Base-by-base conservation (phyloP, 2,329 filamentous ascomycete species). In the Colletotrichum sp. region DNA sequence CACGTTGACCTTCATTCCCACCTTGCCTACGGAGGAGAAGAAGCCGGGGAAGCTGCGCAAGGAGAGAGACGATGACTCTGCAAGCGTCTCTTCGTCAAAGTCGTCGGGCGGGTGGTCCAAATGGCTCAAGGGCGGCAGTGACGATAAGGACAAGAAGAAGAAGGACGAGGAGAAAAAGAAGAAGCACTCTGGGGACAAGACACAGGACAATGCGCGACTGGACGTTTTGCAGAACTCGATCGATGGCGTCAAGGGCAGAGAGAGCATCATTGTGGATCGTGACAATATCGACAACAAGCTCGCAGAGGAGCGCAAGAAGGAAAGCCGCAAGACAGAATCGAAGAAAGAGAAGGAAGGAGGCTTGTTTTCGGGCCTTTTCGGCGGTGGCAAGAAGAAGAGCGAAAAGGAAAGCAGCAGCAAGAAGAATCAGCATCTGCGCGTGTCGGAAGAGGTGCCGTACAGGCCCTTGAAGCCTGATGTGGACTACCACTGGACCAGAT, bases 401-500 rank as follows among this genome's bases (percentile, higher is more conserved):
- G 94, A 96, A 72, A 92, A 92, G 77, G 95, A 98, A 69, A 89
- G 90, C 38, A 88, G 88, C 72, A 89, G 92, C 77, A 96, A 95
- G 85, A 97, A 96, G 83, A 89, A 87, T 38, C 91, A 93, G 77
- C 91, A 93, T 62, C 91, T 95, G 68, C 91, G 93, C 8, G 86
- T 95, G 9, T 98, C 96, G 0, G 96, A 96, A 4, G 95, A 98
- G 55, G 93, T 93, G 15, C 87, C 89, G 1, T 91, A 91, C 76
- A 92, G 93, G 65, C 89, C 93, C 43, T 86, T 98, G 69, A 93
- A 92, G 76, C 93, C 97, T 6, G 96, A 98, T 80, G 90, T 98
- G 76, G 96, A 98, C 83, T 99, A 98, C 84, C 94, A 95, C 78
- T 99, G 97, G 94, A 97, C 95, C 2, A 90, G 97, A 57, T 99